Base-by-base conservation (phyloP, 345 rosid genomes). In the Sonneratia caseolaris region DNA sequence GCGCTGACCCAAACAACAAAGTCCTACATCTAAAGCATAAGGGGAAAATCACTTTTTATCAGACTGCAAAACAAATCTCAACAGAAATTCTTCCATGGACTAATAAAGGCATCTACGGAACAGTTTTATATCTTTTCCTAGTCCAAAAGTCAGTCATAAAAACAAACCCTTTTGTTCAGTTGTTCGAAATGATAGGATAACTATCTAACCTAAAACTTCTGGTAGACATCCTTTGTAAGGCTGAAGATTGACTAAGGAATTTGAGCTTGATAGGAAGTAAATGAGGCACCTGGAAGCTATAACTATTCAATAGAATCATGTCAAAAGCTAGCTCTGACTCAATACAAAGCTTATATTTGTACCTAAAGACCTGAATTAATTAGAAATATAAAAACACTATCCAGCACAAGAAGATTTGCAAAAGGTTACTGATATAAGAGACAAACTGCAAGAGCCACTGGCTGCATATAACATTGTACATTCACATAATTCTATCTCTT, bases 1-100 rank as follows among this genome's bases (percentile, higher is more conserved):
- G 88, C 51, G 85, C 71, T 68, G 89, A 83, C 79, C 93, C 88
- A 18, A 79, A 81, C 70, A 79, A 73, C 1, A 82, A 83, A 77
- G 78, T 77, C 82, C 77, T 88, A 86, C 81, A 82, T 73, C 84
- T 84, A 72, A 78, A 87, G 75, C 79, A 85, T 75, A 69, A 77
- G 35, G 74, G 56, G 32, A 19, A 42, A 38, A 24, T 37, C 45
- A 37, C 53, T 15, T 37, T 65, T 8, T 6, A 21, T 49, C 19
- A 14, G 24, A 43, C n/a, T 19, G 22, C 24, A 48, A 19, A 42
- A 38, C 48, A 72, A 64, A 45, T 43, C 69, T 53, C 22, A 53
- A 4, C 59, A 53, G 4, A 53, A 53, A 18, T 19, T 19, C 59
- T 19, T 18, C 22, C 59, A 16, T 53, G 59, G 59, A 19, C n/a